Conservation (phyloP, 73 alveolate genomes). For the Paramecium tetraurelia region DNA sequence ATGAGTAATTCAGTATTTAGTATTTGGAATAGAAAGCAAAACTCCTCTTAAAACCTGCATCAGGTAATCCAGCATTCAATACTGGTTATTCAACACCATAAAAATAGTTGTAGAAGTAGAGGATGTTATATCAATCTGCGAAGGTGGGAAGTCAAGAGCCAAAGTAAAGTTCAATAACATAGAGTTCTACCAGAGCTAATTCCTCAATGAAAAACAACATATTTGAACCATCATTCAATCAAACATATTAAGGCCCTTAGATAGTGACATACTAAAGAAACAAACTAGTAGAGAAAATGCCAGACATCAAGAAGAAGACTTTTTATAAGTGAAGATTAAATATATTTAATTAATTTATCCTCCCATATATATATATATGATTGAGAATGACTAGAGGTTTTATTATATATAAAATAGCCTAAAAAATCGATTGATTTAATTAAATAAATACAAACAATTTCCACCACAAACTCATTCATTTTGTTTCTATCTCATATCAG, state of each 20-base stretch:
- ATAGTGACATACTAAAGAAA: neutral
- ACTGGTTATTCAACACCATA: conserved; percentile 5
- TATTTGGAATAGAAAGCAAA: conserved; percentile 30
- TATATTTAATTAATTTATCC: neutral
- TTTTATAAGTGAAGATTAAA: neutral
- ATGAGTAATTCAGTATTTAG: neutral
- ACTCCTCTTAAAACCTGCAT: neutral
- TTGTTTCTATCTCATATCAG: neutral
- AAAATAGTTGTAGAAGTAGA: neutral
- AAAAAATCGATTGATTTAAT: neutral
- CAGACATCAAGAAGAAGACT: neutral
- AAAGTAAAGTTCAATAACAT: neutral
- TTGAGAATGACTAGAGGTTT: neutral
- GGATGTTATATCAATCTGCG: neutral
- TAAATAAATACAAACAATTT: neutral
- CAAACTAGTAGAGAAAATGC: neutral
- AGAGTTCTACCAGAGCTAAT: neutral
- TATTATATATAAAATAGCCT: neutral
- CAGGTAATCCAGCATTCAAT: neutral
- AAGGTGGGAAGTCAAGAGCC: neutral
- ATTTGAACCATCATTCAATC: neutral
- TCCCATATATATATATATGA: neutral
- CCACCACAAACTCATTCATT: neutral
- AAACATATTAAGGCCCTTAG: neutral
- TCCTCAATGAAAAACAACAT: neutral